Evolutionary conservation across 2,329 filamentous ascomycete species (phyloP).

Genomic region (Trichoderma koningiopsis): DNA sequence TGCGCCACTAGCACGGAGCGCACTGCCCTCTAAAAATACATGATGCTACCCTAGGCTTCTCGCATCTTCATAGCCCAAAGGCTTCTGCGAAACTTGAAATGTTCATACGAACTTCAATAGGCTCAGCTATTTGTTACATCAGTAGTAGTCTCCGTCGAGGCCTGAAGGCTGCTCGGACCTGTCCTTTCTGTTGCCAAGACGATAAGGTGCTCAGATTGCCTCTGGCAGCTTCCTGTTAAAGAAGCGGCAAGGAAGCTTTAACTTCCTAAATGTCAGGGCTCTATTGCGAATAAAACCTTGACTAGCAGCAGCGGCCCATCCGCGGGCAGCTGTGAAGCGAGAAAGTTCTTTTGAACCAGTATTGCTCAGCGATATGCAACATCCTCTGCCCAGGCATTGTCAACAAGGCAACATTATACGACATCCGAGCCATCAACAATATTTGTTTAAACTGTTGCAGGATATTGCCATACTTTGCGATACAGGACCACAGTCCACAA

Average conservation of each 20-base stretch:
- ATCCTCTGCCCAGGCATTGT: not conserved
- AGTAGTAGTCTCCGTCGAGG: conserved; percentile 7
- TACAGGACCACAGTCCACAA: not conserved
- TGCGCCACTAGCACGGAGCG: not conserved
- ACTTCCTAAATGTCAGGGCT: conserved; percentile 6
- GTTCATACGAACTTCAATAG: conserved; percentile 7
- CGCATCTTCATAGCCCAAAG: not conserved
- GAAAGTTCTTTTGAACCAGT: not conserved
- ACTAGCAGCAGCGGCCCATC: conserved; percentile 1
- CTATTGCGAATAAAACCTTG: conserved; percentile 14
- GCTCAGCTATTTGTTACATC: not conserved
- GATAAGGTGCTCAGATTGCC: conserved; percentile 20
- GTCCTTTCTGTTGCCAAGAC: conserved; percentile 9
- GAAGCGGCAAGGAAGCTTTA: conserved; percentile 7
- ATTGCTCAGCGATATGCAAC: not conserved
- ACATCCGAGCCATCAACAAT: not conserved
- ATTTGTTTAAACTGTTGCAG: not conserved
- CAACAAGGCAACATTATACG: not conserved
- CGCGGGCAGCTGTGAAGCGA: not conserved
- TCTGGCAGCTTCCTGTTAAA: conserved; percentile 12
- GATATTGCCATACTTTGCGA: not conserved
- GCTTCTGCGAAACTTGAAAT: not conserved
- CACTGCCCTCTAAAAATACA: not conserved
- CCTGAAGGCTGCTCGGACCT: not conserved
- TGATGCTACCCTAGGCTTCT: not conserved